Percentiles rank a stretch among this genome's conserved stretches.
Evolutionary conservation across 108 stramenopile genomes (phyloP).

Genomic region (Skeletonema potamos): DNA sequence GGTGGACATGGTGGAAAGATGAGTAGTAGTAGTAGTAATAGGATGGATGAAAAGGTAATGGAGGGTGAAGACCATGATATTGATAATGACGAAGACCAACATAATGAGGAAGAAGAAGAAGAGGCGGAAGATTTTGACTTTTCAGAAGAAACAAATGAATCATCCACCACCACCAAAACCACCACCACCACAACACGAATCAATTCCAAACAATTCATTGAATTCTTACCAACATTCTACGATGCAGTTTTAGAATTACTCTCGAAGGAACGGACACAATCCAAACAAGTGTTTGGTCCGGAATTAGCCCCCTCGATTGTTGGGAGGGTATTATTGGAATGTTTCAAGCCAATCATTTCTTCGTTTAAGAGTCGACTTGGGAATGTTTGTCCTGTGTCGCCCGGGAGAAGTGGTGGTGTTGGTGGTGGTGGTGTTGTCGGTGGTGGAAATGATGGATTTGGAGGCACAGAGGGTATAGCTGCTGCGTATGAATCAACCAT

Average conservation of each 20-base stretch:
- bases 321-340: conserved; percentile 62
- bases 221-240: conserved; percentile 79
- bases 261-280: conserved; percentile 70
- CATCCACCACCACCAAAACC: not conserved
- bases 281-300: conserved; percentile 70
- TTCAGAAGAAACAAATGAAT: conserved; percentile 13
- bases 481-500: conserved; percentile 74
- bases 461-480: conserved; percentile 70
- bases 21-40: not conserved
- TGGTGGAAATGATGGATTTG: conserved; percentile 11
- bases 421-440: conserved; percentile 15
- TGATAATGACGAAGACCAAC: conserved; percentile 2
- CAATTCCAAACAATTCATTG: conserved; percentile 42
- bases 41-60: not conserved
- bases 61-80: not conserved
- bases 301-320: conserved; percentile 62
- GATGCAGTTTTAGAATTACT: conserved; percentile 65
- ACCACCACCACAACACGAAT: not conserved
- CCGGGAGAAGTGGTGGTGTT: not conserved
- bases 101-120: conserved; percentile 25
- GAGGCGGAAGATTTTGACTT: conserved; percentile 39
- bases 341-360: conserved; percentile 71
- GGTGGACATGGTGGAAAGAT: not conserved
- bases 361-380: conserved; percentile 72
- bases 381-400: conserved; percentile 47